phyloP scores from a whole-genome alignment of 2,329 filamentous ascomycete species.

The Ceratocystis eucalypticola region DNA sequence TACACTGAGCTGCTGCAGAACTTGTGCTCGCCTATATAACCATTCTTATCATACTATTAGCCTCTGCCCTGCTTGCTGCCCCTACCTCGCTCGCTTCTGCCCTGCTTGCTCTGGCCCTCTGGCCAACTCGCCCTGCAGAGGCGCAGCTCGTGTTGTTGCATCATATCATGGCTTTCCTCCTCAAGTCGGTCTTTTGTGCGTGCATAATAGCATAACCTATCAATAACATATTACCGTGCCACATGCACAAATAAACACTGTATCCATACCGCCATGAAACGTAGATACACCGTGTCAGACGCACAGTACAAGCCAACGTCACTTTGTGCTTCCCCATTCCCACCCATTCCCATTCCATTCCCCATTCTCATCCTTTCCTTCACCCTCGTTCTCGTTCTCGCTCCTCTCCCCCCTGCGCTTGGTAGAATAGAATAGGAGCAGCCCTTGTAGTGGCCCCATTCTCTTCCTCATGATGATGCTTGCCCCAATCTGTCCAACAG shows the following conservation, averaged over 20 bases:
- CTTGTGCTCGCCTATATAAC: too few species aligned
- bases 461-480: background rate
- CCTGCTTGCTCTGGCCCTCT: too few species aligned
- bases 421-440: too few species aligned
- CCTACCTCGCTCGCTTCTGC: too few species aligned
- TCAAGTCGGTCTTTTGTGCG: background rate
- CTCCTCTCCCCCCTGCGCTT: background rate
- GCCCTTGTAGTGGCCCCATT: too few species aligned
- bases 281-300: background rate
- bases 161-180: background rate
- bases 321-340: background rate
- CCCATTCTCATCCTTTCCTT: background rate
- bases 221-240: background rate
- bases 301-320: background rate
- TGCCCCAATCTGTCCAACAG: background rate
- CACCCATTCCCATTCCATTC: background rate
- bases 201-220: background rate
- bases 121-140: background rate
- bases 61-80: too few species aligned
- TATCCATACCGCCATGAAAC: background rate
- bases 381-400: background rate
- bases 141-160: background rate
- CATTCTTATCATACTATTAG: too few species aligned
- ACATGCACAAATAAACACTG: background rate
- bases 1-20: too few species aligned